Base-by-base conservation (phyloP, 768 basidiomycete species). In the Naganishia friedmannii region DNA sequence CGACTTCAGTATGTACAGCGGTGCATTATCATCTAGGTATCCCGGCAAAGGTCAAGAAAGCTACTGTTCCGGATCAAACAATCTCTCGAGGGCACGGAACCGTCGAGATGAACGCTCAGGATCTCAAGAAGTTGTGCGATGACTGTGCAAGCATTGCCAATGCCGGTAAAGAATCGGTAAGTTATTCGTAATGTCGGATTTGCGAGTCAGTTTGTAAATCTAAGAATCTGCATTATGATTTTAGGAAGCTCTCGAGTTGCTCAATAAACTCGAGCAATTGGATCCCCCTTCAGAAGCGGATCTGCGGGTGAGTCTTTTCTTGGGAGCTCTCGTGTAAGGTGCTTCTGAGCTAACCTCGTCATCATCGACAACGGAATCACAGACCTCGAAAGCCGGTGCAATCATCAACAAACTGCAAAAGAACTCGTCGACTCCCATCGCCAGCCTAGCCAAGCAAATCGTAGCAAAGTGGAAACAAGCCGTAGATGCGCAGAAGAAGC, bases 341-440 rank as follows among this genome's bases (percentile, higher is more conserved):
- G 23, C 7, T 32, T 9, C 23, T 39, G 45, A 2, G 26, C 29
- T n/a, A 19, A 57, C 19, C 65, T 5, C 12, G 53, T 51, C 26
- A 8, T 57, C 1, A 3, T 9, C 53, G 29, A 32, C 23, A 29
- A 29, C 29, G 17, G 42, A 12, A 19, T n/a, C 23, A 37, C 56
- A 81, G 80, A 68, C 77, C n/a, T 75, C 80, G 10, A 79, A 77
- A 77, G 77, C 78, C 19, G 80, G 80, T 58, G 74, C 76, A 19
- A 73, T 75, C 5, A 70, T 81, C 55, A 78, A 75, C 34, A 78
- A 79, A 69, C 75, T 77, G 15, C 74, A 77, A 13, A 77, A 74
- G 53, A 68, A 73, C 66, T 13, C 76, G 21, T 65, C 70, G 1
- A 53, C 75, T 10, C 70, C 69, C 5, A 65, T 79, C 48, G 66